Evolutionary conservation across 306 rosid genomes (phyloP), one percentile per base, ranked within the genome.

Genomic region (Lathyrus aphaca): DNA sequence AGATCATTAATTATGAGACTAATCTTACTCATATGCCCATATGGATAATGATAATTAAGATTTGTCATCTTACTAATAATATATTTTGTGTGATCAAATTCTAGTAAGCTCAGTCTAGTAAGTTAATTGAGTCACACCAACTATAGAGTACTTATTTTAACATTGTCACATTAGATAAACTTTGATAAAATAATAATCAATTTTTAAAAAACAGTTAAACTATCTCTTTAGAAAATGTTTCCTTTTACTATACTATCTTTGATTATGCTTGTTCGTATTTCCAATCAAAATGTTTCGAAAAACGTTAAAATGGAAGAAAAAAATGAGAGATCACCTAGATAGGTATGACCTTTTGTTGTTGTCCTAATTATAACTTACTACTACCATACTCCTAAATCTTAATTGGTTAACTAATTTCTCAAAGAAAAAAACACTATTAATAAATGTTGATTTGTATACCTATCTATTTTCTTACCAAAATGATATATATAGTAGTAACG

Each of bases 311-410:
- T 18, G 58, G 14, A 53, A 19, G 9, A 30, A 5, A 51, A 19
- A 21, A 53, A 11, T 21, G 32, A 53, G 58, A 21, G 32, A 23
- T 53, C 58, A 53, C 15, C 58, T 53, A 53, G 30, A 53, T 53
- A 7, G n/a, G 32, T 53, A 53, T 53, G 29, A 21, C 38, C 27
- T 27, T 25, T 56, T 13, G 38, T 55, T 13, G 62, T 56, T 25
- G 58, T 53, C 58, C 58, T 53, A 56, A 56, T 56, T 56, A 25
- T 56, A 25, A n/a, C n/a, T 56, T 11, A 27, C 17, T 13, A 25
- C 16, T 30, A 54, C 16, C 32, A 5, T 54, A 54, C 23, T 45
- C 50, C 6, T 17, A 17, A 49, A 49, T 17, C 29, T 54, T 54
- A 9, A 25, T 15, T 5, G 61, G 61, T 55, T 55, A 55, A 25